phyloP scores from a whole-genome alignment of 768 basidiomycete genomes.

The Tricholoma terreum region DNA sequence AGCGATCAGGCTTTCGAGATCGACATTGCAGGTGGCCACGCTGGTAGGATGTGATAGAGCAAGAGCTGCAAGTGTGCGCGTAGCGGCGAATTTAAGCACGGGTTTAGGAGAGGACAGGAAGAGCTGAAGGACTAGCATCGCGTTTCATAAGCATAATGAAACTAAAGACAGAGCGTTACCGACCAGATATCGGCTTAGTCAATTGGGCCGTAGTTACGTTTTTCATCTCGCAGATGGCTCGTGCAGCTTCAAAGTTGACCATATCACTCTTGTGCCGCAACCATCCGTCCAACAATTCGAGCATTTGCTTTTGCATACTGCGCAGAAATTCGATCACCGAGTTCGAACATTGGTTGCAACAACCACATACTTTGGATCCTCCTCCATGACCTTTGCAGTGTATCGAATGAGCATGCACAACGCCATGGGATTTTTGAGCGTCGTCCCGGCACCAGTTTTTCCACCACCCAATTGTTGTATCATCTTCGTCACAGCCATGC shows the following conservation, averaged over 20 bases:
- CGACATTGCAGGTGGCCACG: conserved; percentile 91
- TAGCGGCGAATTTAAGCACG: conserved; percentile 94
- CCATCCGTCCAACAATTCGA: conserved; percentile 92
- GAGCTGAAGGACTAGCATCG: conserved; percentile 74
- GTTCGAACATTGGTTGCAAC: neutral
- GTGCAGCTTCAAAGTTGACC: conserved; percentile 98
- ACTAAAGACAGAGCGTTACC: conserved; percentile 24
- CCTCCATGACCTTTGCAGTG: conserved; percentile 98
- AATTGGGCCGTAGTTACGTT: conserved; percentile 75
- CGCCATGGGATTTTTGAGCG: conserved; percentile 93
- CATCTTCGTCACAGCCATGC: conserved; percentile 99
- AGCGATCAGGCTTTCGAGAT: conserved; percentile 94
- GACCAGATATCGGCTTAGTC: conserved; percentile 85
- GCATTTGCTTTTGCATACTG: conserved; percentile 89
- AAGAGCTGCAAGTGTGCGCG: conserved; percentile 88
- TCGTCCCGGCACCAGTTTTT: conserved; percentile 77
- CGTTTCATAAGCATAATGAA: conserved; percentile 5
- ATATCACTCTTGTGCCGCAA: conserved; percentile 98
- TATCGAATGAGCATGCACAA: conserved; percentile 98
- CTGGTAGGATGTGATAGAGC: conserved; percentile 82
- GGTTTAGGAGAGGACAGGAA: conserved; percentile 96
- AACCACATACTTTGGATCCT: conserved; percentile 87
- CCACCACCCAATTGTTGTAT: conserved; percentile 95
- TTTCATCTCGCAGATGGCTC: conserved; percentile 96
- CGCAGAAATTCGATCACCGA: neutral